Base-by-base conservation (phyloP, 2,329 filamentous ascomycete genomes). In the Trichoderma pleuroti region DNA sequence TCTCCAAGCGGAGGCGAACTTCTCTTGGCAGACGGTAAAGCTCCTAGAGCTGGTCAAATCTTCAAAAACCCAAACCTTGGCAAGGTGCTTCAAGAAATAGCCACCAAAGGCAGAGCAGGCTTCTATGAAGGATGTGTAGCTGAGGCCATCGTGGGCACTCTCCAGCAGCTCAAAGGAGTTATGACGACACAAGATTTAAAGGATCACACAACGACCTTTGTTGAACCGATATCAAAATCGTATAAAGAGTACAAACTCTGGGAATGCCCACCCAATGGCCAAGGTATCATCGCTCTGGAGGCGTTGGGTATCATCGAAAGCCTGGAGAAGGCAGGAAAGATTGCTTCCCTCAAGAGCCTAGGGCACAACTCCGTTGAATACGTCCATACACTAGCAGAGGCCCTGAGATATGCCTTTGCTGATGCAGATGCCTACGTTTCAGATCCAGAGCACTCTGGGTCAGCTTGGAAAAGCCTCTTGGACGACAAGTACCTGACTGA, bases 91-190 rank as follows among this genome's bases (percentile, higher is more conserved):
- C 59, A 46, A 34, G 59, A 64, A 42, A 57, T 70, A 26, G 60
- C 60, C 21, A 42, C 49, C 32, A 64, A 70, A n/a, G 68, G 68
- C 11, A 59, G 14, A 21, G 26, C 59, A 26, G 68, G 60, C 7
- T 70, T 70, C 32, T 70, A 70, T 21, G 49, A 64, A 5, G 68
- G 68, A 8, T 66, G 68, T 61, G 68, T 70, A 24, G 68, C 68
- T 26, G 60, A 70, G n/a, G 49, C 60, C 10, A 70, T 70, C 24
- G 32, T 39, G 11, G 24, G 39, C 1, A 57, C 46, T 18, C 39
- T 70, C 21, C 59, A 66, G 14, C 30, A 66, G 11, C 49, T 65
- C 1, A 24, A 36, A 18, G 68, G 68, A 4, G 60, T 64, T 3
- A 70, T 70, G 49, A 59, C 59, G 16, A 57, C 32, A n/a, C 42